These are phyloP conservation scores for Pseudopyricularia javanii DNA, from an alignment of 2,329 filamentous ascomycete species.

Conservation along the genomic window DNA sequence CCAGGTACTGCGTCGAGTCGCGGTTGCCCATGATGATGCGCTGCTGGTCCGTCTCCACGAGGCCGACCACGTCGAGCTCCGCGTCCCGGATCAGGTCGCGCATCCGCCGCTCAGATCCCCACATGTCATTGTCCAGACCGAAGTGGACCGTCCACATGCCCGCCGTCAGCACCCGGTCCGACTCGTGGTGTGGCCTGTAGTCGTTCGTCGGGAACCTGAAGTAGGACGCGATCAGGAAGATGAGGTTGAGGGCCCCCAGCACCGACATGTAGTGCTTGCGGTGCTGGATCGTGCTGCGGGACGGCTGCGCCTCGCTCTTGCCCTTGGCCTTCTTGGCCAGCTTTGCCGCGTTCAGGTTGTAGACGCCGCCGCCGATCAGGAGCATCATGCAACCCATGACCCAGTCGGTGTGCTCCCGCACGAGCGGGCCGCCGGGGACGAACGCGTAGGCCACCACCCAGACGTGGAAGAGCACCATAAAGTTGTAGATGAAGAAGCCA, in stretches of 20 bases:
- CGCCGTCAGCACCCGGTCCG: conserved; percentile 79
- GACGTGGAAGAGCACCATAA: conserved; percentile 92
- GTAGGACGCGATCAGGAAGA: conserved; percentile 72
- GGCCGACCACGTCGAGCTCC: conserved; percentile 95
- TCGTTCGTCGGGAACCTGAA: conserved; percentile 86
- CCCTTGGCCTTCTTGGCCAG: conserved; percentile 4
- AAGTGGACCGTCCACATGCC: conserved; percentile 99
- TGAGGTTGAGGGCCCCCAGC: conserved; percentile 63
- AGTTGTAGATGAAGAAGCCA: conserved; percentile 84
- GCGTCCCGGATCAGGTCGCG: conserved; percentile 81
- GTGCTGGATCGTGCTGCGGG: conserved; percentile 20
- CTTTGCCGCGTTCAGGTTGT: conserved; percentile 45
- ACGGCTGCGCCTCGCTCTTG: conserved; percentile 24
- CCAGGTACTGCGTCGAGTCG: conserved; percentile 87
- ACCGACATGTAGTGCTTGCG: conserved; percentile 42
- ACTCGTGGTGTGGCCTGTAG: conserved; percentile 78
- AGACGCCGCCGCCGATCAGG: conserved; percentile 72
- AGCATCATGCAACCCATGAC: conserved; percentile 82
- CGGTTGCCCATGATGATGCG: conserved; percentile 99
- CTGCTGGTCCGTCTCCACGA: conserved; percentile 86
- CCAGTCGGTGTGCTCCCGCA: conserved; percentile 93
- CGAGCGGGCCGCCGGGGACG: conserved; percentile 82
- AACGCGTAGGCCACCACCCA: conserved; percentile 99
- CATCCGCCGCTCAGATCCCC: conserved; percentile 91
- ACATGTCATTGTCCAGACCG: conserved; percentile 96